Evolutionary conservation across 2,329 filamentous ascomycete species (phyloP).

Genomic region (Apiospora malaysiana): DNA sequence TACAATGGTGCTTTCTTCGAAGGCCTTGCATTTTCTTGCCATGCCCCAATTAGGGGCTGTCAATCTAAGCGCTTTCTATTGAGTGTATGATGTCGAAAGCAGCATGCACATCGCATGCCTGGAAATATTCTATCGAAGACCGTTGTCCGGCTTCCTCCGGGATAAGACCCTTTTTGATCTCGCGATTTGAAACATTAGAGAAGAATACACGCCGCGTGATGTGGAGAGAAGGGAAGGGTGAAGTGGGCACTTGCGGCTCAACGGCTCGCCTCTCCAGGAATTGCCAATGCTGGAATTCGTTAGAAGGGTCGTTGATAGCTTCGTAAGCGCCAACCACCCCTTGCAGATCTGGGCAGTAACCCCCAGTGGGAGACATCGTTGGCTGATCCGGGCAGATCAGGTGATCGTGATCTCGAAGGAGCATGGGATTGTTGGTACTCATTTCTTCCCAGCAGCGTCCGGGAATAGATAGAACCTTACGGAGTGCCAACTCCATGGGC

Average conservation of each 20-base stretch:
- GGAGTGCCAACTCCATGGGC: not conserved
- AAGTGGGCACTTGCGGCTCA: conserved; percentile 5
- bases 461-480: not conserved
- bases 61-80: no score
- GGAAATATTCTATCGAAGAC: not conserved
- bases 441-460: not conserved
- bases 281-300: not conserved
- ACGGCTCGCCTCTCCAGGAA: conserved; percentile 4
- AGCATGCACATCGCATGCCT: no score
- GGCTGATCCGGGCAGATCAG: conserved; percentile 7
- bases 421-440: not conserved
- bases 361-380: not conserved
- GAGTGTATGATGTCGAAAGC: no score
- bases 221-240: not conserved
- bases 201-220: not conserved
- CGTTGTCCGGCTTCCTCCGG: not conserved
- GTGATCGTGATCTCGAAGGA: not conserved
- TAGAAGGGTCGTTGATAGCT: not conserved
- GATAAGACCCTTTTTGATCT: not conserved
- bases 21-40: no score
- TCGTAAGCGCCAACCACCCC: not conserved
- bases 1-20: no score
- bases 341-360: not conserved
- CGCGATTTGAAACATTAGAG: not conserved
- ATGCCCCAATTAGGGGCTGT: no score